Base-by-base conservation (phyloP, 805 yeast species). In the Candida chauliodis region DNA sequence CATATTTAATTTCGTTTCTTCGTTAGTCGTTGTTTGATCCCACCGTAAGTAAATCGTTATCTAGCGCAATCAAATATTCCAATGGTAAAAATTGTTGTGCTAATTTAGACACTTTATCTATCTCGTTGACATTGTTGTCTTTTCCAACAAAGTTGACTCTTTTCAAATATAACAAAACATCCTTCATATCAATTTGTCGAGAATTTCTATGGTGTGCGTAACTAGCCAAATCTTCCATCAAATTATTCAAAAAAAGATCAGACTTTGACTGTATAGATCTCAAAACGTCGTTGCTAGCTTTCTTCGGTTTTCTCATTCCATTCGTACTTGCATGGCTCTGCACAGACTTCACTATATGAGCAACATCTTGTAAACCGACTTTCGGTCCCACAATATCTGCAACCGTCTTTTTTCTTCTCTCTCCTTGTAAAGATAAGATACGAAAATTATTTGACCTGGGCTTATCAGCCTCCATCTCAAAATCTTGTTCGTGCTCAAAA, bases 41-140 rank as follows among this genome's bases (percentile, higher is more conserved):
- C 11, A n/a, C 19, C n/a, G 3, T 28, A 31, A 42, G 44, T 38
- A 38, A 31, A 18, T 20, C 28, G 27, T 41, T 41, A 24, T 41
- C 44, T 22, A 67, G 48, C 0, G 59, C 49, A 29, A 63, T 49
- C 24, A 67, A 48, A 25, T 46, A 37, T 37, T 67, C 73, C 14
- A 66, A 51, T 0, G 73, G 73, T 22, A 67, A 48, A 21, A 58
- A 53, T 8, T 47, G 48, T 17, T 55, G 59, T 1, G 73, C 72
- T n/a, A 67, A 43, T 14, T 38, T 42, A 1, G 66, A 52, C 15
- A 61, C 56, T 47, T 47, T 15, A 37, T 36, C 8, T 33, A 44
- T 33, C 8, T 19, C 38, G 13, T 30, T 37, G n/a, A 14, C 13
- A 11, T 19, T n/a, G 8, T 16, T 10, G 24, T 14, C 14, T 14